Evolutionary conservation across 2,329 filamentous ascomycete species (phyloP).

Genomic region (Exophiala aquamarina): DNA sequence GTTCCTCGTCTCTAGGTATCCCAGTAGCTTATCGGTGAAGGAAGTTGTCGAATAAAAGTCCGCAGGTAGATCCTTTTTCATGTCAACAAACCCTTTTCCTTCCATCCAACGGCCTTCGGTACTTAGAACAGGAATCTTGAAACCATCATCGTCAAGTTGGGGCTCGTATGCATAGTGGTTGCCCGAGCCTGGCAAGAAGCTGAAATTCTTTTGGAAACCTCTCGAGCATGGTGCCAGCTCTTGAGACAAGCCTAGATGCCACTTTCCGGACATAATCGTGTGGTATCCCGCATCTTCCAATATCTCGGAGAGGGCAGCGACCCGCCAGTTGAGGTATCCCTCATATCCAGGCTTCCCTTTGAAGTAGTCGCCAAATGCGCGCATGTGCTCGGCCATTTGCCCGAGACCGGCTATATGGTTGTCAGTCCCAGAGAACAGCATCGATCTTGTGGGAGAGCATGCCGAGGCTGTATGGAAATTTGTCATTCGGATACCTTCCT

Average conservation of each 20-base stretch:
- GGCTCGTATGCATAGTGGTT: constrained; percentile 39
- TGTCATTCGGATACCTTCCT: constrained; percentile 58
- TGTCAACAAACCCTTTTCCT: constrained; percentile 47
- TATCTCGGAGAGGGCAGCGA: constrained; percentile 40
- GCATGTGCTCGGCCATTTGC: too few species aligned
- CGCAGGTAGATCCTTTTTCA: constrained; percentile 38
- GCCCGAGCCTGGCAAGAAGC: constrained; percentile 30
- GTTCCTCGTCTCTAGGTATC: constrained; percentile 50
- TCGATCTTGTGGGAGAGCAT: constrained; percentile 63
- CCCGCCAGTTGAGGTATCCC: constrained; percentile 61
- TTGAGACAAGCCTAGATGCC: constrained; percentile 34
- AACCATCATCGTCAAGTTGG: constrained; percentile 2
- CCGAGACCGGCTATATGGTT: constrained; percentile 39
- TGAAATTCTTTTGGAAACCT: constrained; percentile 32
- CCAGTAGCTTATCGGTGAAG: constrained; percentile 53
- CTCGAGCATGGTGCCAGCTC: constrained; percentile 28
- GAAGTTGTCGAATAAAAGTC: constrained; percentile 55
- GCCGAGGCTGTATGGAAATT: constrained; percentile 65
- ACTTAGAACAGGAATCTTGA: too few species aligned
- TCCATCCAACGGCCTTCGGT: too few species aligned
- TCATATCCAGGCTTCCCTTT: constrained; percentile 60
- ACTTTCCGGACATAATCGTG: constrained; percentile 37
- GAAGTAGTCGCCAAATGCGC: constrained; percentile 54
- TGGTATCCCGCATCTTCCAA: constrained; percentile 35
- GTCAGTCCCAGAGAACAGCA: constrained; percentile 63